Base-by-base conservation (phyloP, 768 basidiomycete genomes). In the Ramaria rubella region DNA sequence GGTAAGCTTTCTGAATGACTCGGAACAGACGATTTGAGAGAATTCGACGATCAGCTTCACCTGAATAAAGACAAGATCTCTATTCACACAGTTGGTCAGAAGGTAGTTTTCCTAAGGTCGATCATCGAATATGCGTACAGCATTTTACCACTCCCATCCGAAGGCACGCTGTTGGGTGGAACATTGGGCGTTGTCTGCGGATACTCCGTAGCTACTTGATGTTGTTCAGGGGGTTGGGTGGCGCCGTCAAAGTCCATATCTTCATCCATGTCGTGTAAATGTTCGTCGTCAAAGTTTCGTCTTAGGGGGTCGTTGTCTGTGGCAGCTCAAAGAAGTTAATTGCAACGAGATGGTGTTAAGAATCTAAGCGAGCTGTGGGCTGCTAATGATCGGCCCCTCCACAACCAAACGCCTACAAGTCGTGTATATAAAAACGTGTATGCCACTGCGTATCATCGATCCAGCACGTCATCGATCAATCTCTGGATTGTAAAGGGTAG, bases 21-120 rank as follows among this genome's bases (percentile, higher is more conserved):
- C n/a, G 17, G 23, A 42, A 42, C 38, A 9, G 9, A 21, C 40
- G 23, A 4, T 4, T 48, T 26, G 11, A 46, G 23, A 46, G 23
- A 12, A 9, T 11, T 38, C 36, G 21, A 53, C 24, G 44, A 30
- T 40, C n/a, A 30, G 17, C 30, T 46, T 26, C 40, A 56, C 55
- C 55, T 56, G 55, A 19, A 96, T 82, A 74, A 96, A 96, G 45
- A 94, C 93, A 58, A 96, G 82, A 72, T 96, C 94, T 58, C 90
- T 93, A 68, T 33, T 31, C 26, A 57, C 40, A 42, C 50, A 38
- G 33, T 53, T 52, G 57, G 57, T 68, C 34, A 46, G 42, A 24
- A 46, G 21, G n/a, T 23, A 65, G 65, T 59, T 61, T 49, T 56
- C 54, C 51, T 33, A 49, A 42, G 30, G 36, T n/a, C 8, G 30